Evolutionary conservation across 768 basidiomycete genomes (phyloP).

Genomic region (Mycena metata): DNA sequence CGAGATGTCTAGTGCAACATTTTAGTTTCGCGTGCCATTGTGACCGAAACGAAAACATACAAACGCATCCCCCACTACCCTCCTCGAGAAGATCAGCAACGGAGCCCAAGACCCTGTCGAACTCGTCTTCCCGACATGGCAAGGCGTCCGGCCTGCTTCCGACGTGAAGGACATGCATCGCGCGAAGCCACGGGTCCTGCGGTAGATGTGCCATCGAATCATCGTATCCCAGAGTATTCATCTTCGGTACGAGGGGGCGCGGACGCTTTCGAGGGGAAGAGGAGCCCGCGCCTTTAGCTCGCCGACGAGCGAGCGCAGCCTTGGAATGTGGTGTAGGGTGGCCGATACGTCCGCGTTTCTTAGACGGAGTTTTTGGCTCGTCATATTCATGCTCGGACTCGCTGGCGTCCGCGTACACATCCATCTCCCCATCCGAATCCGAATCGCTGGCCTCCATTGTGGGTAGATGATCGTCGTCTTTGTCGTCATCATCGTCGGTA

Average conservation of each 20-base stretch:
- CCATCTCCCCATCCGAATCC: too few relatives aligned
- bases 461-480: conserved; percentile 42
- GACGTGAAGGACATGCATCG: conserved; percentile 94
- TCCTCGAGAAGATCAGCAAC: conserved; percentile 92
- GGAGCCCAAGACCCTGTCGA: conserved; percentile 76
- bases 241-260: conserved; percentile 23
- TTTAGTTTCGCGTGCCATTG: not conserved
- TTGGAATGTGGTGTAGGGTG: conserved; percentile 85
- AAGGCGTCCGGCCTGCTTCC: conserved; percentile 91
- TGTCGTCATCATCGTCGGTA: conserved; percentile 42
- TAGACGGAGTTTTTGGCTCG: too few relatives aligned
- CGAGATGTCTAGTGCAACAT: conserved; percentile 81
- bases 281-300: conserved; percentile 43
- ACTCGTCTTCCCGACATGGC: conserved; percentile 92
- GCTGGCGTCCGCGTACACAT: conserved; percentile 42
- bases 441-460: conserved; percentile 13
- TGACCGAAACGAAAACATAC: conserved; percentile 61
- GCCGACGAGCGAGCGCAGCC: conserved; percentile 67
- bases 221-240: conserved; percentile 42
- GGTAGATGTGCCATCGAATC: conserved; percentile 67
- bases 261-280: conserved; percentile 47
- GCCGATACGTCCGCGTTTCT: conserved; percentile 50
- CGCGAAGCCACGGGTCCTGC: conserved; percentile 84
- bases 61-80: conserved; percentile 95
- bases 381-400: conserved; percentile 44